Evolutionary conservation across 805 yeast species (phyloP).

Genomic region (Hemisphaericaspora nanyangensis): DNA sequence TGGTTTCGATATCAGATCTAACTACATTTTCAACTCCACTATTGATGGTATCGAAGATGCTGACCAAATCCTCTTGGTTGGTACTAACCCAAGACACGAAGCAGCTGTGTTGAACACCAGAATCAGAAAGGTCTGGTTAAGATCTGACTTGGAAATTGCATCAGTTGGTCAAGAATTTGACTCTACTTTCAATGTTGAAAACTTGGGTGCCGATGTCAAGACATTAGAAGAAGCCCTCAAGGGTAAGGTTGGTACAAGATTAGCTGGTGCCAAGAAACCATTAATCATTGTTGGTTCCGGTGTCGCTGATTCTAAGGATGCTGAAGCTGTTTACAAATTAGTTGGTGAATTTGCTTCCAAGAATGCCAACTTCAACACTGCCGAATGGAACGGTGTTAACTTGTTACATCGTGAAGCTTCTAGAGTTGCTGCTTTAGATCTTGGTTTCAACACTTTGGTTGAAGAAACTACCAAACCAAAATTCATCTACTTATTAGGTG

Average conservation of each 20-base stretch:
- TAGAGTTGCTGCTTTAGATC: constrained; percentile 82
- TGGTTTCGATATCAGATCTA: constrained; percentile 73
- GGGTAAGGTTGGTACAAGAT: constrained; percentile 67
- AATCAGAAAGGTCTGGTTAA: constrained; percentile 77
- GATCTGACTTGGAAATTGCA: constrained; percentile 61
- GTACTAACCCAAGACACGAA: constrained; percentile 86
- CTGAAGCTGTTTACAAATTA: constrained; percentile 53
- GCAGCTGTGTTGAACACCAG: constrained; percentile 85
- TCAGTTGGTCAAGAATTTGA: constrained; percentile 76
- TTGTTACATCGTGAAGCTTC: constrained; percentile 81
- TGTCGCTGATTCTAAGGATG: constrained; percentile 64
- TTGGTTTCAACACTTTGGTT: constrained; percentile 65
- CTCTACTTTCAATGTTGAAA: constrained; percentile 64
- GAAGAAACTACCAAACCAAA: constrained; percentile 57
- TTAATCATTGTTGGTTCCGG: constrained; percentile 80
- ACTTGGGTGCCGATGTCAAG: constrained; percentile 58
- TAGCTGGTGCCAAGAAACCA: constrained; percentile 66
- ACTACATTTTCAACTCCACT: constrained; percentile 75
- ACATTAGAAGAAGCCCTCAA: constrained; percentile 56
- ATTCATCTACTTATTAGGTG: constrained; percentile 75
- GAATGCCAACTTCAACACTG: constrained; percentile 56
- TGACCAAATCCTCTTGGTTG: constrained; percentile 74
- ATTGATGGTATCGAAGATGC: constrained; percentile 79
- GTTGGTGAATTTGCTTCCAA: constrained; percentile 60
- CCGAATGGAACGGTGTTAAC: constrained; percentile 79